A percentile compares a stretch with the other conserved stretches of the same genome.
Evolutionary conservation across 169 alveolate genomes (phyloP).

Genomic region (Babesia caballi): DNA sequence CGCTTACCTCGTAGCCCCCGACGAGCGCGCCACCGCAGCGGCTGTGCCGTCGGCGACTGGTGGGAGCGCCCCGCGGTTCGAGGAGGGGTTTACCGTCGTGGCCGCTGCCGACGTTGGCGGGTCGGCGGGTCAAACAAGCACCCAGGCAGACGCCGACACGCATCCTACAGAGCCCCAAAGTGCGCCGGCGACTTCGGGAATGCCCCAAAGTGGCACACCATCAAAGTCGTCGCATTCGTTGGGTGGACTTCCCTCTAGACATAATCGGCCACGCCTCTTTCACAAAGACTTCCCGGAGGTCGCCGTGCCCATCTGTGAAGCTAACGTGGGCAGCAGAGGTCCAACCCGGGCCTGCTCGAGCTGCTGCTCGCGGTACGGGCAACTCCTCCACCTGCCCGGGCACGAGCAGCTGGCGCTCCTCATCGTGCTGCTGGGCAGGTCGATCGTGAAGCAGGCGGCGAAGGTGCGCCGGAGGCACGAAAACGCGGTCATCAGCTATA

Average conservation of each 20-base stretch:
- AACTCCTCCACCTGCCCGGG: slow-evolving; percentile 27
- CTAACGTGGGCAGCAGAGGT: neutral
- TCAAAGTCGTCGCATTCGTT: neutral
- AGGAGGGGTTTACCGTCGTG: no score
- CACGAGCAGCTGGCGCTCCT: slow-evolving; percentile 34
- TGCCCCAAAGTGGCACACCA: no score
- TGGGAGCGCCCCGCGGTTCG: neutral
- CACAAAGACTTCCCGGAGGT: neutral
- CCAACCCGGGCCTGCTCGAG: neutral
- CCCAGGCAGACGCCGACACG: no score
- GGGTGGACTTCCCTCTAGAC: neutral
- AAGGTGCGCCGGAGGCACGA: slow-evolving; percentile 15
- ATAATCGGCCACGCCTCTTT: neutral
- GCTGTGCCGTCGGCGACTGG: neutral
- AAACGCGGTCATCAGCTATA: slow-evolving; percentile 26
- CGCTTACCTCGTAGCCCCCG: neutral
- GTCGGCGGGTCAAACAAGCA: no score
- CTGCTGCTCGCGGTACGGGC: slow-evolving; percentile 24
- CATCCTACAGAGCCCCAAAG: neutral
- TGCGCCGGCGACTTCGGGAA: no score
- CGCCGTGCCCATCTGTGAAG: slow-evolving; percentile 42
- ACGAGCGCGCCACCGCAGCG: neutral
- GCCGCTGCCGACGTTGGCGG: neutral
- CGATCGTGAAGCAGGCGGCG: slow-evolving; percentile 23
- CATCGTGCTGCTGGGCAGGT: slow-evolving; percentile 44